Evolutionary conservation across 352 stramenopile species (phyloP).

Genomic region (Phytophthora aleatoria): DNA sequence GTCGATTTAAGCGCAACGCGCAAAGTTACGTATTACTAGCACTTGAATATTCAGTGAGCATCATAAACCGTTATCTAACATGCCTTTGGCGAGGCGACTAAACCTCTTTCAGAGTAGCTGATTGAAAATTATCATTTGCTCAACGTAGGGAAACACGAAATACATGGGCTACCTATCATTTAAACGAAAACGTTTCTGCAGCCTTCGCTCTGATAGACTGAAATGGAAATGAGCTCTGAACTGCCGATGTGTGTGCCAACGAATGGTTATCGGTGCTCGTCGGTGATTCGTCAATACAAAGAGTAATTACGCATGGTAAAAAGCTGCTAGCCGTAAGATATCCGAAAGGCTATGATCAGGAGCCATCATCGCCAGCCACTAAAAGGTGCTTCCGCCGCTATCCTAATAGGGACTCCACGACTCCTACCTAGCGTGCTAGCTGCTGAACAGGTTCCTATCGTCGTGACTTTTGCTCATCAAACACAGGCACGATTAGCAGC

Average conservation of each 20-base stretch:
- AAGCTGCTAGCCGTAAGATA: slow-evolving; percentile 8
- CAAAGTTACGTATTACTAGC: no score
- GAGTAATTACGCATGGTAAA: slow-evolving; percentile 25
- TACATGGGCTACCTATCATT: background rate
- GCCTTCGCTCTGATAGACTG: no score
- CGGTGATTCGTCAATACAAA: background rate
- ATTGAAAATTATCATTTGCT: slow-evolving; percentile 89
- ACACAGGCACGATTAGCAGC: background rate
- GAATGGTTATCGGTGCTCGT: slow-evolving; percentile 20
- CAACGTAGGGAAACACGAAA: slow-evolving; percentile 9
- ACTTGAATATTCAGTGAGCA: slow-evolving; percentile 42
- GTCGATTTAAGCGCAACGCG: no score
- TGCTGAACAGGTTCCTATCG: background rate
- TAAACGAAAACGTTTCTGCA: no score
- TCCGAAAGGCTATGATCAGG: background rate
- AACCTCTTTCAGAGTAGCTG: slow-evolving; percentile 92
- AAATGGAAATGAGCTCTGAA: slow-evolving; percentile 14
- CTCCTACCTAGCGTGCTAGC: background rate
- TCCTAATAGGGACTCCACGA: background rate
- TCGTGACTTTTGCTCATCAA: background rate
- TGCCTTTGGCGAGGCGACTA: slow-evolving; percentile 85
- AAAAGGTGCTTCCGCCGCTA: background rate
- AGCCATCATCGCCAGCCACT: background rate
- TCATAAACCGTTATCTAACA: slow-evolving; percentile 82
- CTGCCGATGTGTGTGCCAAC: slow-evolving; percentile 1